Evolutionary conservation across 2,329 filamentous ascomycete species (phyloP).

Genomic region (Beauveria caledonica): DNA sequence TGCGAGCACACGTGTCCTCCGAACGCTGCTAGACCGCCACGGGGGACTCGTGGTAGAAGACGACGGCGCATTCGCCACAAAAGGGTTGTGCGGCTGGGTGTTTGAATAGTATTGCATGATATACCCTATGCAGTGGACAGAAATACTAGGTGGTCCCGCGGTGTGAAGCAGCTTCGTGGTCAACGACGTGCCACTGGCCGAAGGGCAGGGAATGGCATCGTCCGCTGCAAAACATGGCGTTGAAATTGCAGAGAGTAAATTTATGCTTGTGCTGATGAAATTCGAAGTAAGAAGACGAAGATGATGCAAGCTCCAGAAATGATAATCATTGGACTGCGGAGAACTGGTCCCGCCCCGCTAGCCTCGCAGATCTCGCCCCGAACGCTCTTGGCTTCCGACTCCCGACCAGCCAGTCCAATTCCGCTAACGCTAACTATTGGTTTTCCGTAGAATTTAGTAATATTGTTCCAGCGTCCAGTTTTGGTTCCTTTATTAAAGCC

Average conservation of each 20-base stretch:
- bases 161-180: constrained; percentile 16
- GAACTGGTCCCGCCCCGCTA: not conserved
- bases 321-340: not conserved
- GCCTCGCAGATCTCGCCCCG: not conserved
- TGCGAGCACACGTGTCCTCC: constrained; percentile 14
- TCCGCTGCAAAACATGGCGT: constrained; percentile 18
- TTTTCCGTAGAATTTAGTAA: no score
- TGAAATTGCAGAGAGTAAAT: not conserved
- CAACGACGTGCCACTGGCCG: constrained; percentile 5
- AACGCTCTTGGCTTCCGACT: not conserved
- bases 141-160: constrained; percentile 22
- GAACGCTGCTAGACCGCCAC: constrained; percentile 16
- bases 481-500: no score
- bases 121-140: constrained; percentile 22
- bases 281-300: not conserved
- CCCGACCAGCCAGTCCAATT: no score
- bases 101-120: constrained; percentile 20
- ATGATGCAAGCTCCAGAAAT: not conserved
- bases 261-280: not conserved
- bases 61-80: constrained; percentile 26
- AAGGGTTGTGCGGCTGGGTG: constrained; percentile 18
- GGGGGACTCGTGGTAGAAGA: constrained; percentile 18
- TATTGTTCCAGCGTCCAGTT: no score
- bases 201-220: constrained; percentile 16
- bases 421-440: no score